Evolutionary conservation across 2,329 filamentous ascomycete genomes (phyloP), one percentile per base, ranked within the genome.

Genomic region (Cytospora mali): DNA sequence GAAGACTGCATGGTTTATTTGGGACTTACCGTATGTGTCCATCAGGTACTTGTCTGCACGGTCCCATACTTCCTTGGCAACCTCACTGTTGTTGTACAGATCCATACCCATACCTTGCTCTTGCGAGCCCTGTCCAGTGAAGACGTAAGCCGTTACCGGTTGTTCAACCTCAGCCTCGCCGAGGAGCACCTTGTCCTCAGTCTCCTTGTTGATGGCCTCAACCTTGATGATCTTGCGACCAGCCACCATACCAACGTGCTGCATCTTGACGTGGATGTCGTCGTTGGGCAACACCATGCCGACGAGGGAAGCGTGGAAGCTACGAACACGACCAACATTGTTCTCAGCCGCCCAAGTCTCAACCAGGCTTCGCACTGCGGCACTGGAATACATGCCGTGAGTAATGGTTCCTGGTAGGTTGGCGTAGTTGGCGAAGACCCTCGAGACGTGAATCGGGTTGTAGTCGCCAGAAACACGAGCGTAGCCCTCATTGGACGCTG

Each of bases 21-120:
- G 9, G 7, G 63, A 73, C 86, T 80, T 83, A 92, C 93, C 95
- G 80, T 99, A 99, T 75, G 97, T 98, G 79, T 98, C 94, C 80
- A 98, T 88, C 75, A 99, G 94, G 76, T 99, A 96, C 78, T 92
- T 96, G 79, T 99, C 95, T 56, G 95, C 96, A 65, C 93, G 88
- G 75, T 97, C 95, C 95, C 95, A 99, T 57, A 99, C 95, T 71
- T 97, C 94, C 80, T 93, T 93, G 66, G 95, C 96, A 23, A 99
- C 95, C 42, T 89, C 82, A 75, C 95, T 98, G 83, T 89, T 96
- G 72, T 84, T 90, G 76, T 99, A 99, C 57, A 99, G 84, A 73
- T 98, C 95, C 95, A 99, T 99, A 78, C 95, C 95, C 95, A 99
- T 99, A 66, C 95, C 95, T 77, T 99, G 95, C 77, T 99, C 95